These are phyloP conservation scores for Mucor velutinosus DNA, from an alignment of 371 early-diverging fungal species.

Conservation along the genomic window DNA sequence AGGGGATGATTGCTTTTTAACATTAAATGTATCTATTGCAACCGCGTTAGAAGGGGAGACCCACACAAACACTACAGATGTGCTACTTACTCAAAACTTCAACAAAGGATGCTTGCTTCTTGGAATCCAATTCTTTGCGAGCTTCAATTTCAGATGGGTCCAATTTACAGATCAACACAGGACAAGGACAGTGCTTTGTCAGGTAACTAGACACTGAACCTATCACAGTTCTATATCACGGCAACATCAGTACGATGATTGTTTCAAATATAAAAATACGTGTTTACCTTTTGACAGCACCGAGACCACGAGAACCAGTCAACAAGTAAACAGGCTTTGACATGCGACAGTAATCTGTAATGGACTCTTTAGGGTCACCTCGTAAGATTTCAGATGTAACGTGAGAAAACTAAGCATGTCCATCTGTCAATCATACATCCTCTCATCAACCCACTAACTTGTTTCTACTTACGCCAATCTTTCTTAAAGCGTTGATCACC, in stretches of 20 bases:
- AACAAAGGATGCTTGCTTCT: conserved; percentile 17
- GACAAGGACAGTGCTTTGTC: conserved; percentile 36
- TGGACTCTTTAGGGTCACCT: conserved; percentile 40
- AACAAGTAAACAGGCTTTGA: conserved; percentile 32
- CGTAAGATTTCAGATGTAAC: conserved; percentile 33
- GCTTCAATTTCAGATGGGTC: conserved; percentile 34
- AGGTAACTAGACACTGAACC: conserved; percentile 43
- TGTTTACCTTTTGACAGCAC: conserved; percentile 30
- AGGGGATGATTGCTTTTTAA: neutral
- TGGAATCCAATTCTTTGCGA: conserved; percentile 19
- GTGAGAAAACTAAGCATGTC: conserved; percentile 27
- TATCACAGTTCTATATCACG: conserved; percentile 21
- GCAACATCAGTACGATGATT: neutral
- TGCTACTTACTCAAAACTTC: conserved; percentile 21
- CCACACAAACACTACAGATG: neutral
- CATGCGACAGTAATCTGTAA: conserved; percentile 35
- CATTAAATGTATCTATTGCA: neutral
- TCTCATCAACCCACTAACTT: neutral
- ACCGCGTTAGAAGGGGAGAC: neutral
- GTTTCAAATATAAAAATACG: neutral
- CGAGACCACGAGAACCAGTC: conserved; percentile 33
- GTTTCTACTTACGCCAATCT: conserved; percentile 24
- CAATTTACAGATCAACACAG: conserved; percentile 37
- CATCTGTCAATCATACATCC: neutral
- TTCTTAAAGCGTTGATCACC: conserved; percentile 20